Percentiles rank a stretch among this genome's conserved stretches.
Conservation (phyloP, 148 eudicot species). For the Nepenthes mirabilis region DNA sequence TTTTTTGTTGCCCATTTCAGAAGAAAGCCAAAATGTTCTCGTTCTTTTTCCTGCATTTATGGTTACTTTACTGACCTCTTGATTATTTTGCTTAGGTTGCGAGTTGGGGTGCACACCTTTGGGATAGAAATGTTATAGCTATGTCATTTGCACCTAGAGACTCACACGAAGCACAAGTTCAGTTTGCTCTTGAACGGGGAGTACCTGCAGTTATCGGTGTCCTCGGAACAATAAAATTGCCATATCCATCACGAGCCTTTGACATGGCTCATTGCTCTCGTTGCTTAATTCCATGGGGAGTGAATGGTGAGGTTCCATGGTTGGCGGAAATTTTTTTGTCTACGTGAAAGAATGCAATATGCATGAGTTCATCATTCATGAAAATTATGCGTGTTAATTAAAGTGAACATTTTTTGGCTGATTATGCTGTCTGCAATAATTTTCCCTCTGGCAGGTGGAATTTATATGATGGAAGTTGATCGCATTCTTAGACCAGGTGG, state of each 20-base stretch:
- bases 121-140: slow-evolving; percentile 68
- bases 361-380: too few species aligned
- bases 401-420: too few species aligned
- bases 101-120: slow-evolving; percentile 78
- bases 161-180: slow-evolving; percentile 72
- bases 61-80: not conserved
- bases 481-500: slow-evolving; percentile 97
- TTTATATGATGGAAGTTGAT: slow-evolving; percentile 91
- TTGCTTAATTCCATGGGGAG: slow-evolving; percentile 69
- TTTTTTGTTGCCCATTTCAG: not conserved
- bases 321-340: not conserved
- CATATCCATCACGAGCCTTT: slow-evolving; percentile 63
- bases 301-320: slow-evolving; percentile 28
- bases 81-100: slow-evolving; percentile 36
- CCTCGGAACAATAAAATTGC: slow-evolving; percentile 56
- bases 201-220: slow-evolving; percentile 78
- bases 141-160: slow-evolving; percentile 80
- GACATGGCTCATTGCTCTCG: slow-evolving; percentile 84
- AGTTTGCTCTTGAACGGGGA: slow-evolving; percentile 75
- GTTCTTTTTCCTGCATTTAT: not conserved
- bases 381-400: too few species aligned
- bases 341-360: not conserved
- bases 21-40: not conserved
- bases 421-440: not conserved
- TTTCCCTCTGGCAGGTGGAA: slow-evolving; percentile 46